Evolutionary conservation across 768 basidiomycete genomes (phyloP).

Genomic region (Mycena floridula): DNA sequence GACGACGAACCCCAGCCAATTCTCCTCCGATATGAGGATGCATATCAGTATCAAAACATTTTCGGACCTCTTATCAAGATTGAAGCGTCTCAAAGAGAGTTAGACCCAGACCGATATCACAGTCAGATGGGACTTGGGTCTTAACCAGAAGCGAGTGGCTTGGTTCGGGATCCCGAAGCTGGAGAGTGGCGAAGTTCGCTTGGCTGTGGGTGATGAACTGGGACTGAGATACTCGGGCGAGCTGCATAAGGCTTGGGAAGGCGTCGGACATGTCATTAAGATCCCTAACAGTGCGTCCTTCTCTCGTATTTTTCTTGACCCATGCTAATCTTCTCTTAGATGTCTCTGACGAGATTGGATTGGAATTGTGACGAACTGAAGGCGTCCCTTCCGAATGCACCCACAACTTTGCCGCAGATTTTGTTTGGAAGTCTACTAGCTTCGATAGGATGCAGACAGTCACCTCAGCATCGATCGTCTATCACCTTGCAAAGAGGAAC

Average conservation of each 20-base stretch:
- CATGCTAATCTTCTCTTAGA: slow-evolving; percentile 45
- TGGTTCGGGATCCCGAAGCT: slow-evolving; percentile 97
- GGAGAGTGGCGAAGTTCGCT: slow-evolving; percentile 94
- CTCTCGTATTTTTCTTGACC: not conserved
- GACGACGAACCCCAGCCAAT: slow-evolving; percentile 97
- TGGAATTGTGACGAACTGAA: slow-evolving; percentile 86
- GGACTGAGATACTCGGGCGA: slow-evolving; percentile 86
- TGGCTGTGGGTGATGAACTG: slow-evolving; percentile 96
- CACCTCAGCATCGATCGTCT: slow-evolving; percentile 97
- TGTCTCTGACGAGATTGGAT: slow-evolving; percentile 95
- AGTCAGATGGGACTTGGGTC: slow-evolving; percentile 94
- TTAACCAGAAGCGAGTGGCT: slow-evolving; percentile 98
- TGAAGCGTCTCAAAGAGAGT: slow-evolving; percentile 91
- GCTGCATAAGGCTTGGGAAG: slow-evolving; percentile 92
- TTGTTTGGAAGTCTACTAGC: slow-evolving; percentile 99
- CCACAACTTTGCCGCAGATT: slow-evolving; percentile 93
- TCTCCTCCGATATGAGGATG: slow-evolving; percentile 89
- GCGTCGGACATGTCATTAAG: slow-evolving; percentile 97
- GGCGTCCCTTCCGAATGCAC: slow-evolving; percentile 92
- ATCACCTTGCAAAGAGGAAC: slow-evolving; percentile 99
- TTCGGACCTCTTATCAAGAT: slow-evolving; percentile 99
- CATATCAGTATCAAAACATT: slow-evolving; percentile 99
- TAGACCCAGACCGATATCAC: slow-evolving; percentile 97
- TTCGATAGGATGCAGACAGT: slow-evolving; percentile 99
- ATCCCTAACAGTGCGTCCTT: slow-evolving; percentile 87